phyloP scores from a whole-genome alignment of 345 rosid species.

The Euphorbia lathyris region DNA sequence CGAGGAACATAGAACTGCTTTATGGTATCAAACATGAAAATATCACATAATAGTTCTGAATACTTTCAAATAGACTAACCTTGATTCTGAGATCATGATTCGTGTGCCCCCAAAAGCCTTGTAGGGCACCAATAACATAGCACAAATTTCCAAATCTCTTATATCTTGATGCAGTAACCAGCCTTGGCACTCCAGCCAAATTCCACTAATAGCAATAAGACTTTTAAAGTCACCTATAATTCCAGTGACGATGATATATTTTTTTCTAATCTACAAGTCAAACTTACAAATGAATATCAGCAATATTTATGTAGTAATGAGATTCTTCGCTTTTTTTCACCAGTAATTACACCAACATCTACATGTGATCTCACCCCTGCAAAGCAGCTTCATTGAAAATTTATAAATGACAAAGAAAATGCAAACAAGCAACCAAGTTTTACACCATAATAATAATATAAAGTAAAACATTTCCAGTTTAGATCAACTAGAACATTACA shows the following conservation, averaged over 20 bases:
- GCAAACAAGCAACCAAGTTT: background rate
- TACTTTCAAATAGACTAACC: conserved; percentile 32
- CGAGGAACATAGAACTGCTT: conserved; percentile 1
- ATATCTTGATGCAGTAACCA: conserved; percentile 86
- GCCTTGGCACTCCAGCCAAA: conserved; percentile 91
- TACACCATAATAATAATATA: background rate
- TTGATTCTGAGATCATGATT: conserved; percentile 79
- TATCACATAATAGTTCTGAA: background rate
- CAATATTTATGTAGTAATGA: conserved; percentile 87
- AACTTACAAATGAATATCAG: conserved; percentile 94
- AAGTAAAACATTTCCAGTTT: conserved; percentile 2
- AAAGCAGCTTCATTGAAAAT: conserved; percentile 24
- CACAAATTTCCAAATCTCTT: conserved; percentile 83
- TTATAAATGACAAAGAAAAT: background rate
- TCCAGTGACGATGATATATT: conserved; percentile 5
- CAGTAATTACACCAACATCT: conserved; percentile 69
- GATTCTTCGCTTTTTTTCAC: conserved; percentile 42
- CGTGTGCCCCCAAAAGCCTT: conserved; percentile 76
- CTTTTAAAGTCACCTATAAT: conserved; percentile 12
- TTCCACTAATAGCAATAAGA: conserved; percentile 20
- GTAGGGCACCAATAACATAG: conserved; percentile 83
- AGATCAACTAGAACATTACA: background rate
- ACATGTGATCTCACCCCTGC: conserved; percentile 64
- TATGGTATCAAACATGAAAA: background rate
- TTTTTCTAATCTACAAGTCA: conserved; percentile 20